Evolutionary conservation across 495 filamentous ascomycete species (phyloP).

Genomic region (Hyaloscypha bicolor): DNA sequence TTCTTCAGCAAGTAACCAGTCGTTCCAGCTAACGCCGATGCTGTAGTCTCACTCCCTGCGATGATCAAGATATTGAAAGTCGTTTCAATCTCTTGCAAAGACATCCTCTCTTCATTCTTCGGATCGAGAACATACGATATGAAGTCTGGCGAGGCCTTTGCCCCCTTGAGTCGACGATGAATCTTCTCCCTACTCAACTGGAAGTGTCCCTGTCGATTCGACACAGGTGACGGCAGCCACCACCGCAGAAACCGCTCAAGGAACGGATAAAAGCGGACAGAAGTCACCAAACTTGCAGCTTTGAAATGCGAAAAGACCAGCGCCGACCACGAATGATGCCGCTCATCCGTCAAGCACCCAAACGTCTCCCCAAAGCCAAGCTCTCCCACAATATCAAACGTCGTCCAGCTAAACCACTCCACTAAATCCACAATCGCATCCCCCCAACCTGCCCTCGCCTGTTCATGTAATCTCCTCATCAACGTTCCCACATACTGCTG

Average conservation of each 20-base stretch:
- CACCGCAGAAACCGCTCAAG: constrained; percentile 1
- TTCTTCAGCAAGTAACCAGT: no score
- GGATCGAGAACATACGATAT: no score
- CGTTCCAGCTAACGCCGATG: no score
- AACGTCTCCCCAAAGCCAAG: constrained; percentile 42
- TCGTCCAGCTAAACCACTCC: constrained; percentile 49
- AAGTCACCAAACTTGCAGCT: constrained; percentile 13
- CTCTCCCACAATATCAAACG: constrained; percentile 54
- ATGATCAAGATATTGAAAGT: no score
- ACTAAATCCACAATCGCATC: constrained; percentile 22
- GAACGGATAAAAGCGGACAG: constrained; percentile 1
- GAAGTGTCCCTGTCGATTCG: not conserved
- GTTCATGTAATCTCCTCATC: constrained; percentile 41
- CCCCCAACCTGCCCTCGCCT: constrained; percentile 22
- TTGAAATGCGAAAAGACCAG: constrained; percentile 21
- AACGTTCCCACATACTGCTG: constrained; percentile 48
- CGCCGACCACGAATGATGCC: constrained; percentile 48
- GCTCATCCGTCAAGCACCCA: constrained; percentile 44
- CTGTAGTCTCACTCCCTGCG: no score
- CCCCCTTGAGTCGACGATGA: not conserved
- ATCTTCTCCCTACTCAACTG: constrained; percentile 3
- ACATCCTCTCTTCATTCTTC: no score
- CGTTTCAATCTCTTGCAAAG: no score
- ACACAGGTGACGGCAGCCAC: not conserved
- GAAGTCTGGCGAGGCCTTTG: not conserved